phyloP scores from a whole-genome alignment of 768 basidiomycete species.

The Russula griseocarnosa region DNA sequence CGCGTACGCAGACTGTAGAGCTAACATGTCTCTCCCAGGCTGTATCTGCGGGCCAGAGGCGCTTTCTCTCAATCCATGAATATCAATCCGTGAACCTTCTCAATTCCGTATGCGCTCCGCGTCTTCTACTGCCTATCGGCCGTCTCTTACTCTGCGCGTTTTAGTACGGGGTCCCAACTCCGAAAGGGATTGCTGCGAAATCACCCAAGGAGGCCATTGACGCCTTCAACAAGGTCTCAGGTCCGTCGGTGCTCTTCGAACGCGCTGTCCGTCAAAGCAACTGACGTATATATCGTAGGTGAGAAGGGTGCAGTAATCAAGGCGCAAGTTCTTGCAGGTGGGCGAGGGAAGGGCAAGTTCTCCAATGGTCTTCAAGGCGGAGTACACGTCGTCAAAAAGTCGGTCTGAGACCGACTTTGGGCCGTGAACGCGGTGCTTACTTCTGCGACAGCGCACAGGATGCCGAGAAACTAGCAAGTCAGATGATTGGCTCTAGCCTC shows the following conservation, averaged over 20 bases:
- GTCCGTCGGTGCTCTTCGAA: conserved; percentile 27
- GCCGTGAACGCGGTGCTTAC: conserved; percentile 6
- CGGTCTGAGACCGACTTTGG: conserved; percentile 21
- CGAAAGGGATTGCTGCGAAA: conserved; percentile 84
- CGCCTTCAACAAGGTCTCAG: conserved; percentile 87
- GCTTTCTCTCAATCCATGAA: conserved; percentile 95
- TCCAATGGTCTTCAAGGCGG: conserved; percentile 95
- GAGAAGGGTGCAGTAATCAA: conserved; percentile 87
- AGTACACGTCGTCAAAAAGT: conserved; percentile 92
- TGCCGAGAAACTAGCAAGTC: conserved; percentile 77
- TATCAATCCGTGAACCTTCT: conserved; percentile 94
- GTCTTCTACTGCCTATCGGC: neutral
- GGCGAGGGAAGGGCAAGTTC: conserved; percentile 96
- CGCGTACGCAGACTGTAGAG: conserved; percentile 10
- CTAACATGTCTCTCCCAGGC: conserved; percentile 40
- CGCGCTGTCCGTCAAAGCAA: neutral
- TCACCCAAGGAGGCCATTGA: conserved; percentile 84
- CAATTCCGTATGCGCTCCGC: conserved; percentile 64
- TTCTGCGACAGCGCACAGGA: conserved; percentile 62
- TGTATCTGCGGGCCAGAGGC: conserved; percentile 77
- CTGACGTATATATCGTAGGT: conserved; percentile 42
- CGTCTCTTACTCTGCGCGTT: conserved; percentile 3
- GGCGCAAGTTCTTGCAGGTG: conserved; percentile 97
- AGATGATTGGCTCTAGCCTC: conserved; percentile 93
- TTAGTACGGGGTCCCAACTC: conserved; percentile 96